Evolutionary conservation across 345 rosid species (phyloP), one percentile per base, ranked within the genome.

Genomic region (Eucalyptus cloeziana): DNA sequence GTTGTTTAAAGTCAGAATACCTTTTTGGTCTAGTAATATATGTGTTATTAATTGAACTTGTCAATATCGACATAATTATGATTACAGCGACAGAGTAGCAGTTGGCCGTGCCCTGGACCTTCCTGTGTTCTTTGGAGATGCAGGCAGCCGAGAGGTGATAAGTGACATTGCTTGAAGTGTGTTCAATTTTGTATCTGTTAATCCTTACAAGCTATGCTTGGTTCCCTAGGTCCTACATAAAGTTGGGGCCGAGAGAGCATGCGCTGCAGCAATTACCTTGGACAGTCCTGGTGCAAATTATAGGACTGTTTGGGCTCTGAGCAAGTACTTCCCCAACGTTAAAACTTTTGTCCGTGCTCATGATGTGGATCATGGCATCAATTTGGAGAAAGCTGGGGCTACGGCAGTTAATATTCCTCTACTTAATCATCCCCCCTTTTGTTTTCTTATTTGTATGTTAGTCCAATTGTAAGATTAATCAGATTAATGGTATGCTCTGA

Each of bases 251-350:
- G 98, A 93, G 89, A 96, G 99, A 93, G 99, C 99, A 5, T 96
- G 99, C 90, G 98, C 99, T 87, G 99, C 99, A 17, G 99, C 98
- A 90, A 93, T 97, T 89, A 96, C 99, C 87, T 91, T 97, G 91
- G 99, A 97, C 91, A 91, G 98, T 88, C 99, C 99, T 58, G 99
- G 99, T 92, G 99, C 99, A 92, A 97, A 97, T 90, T 97, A 96
- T 93, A 95, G 99, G 94, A 95, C 99, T 92, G 99, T 97, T 60
- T 97, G 99, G 99, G 99, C 99, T 89, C 92, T 97, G 91, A 97
- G 93, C 98, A 97, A 97, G 96, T 93, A 96, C 89, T 97, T 95
- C 91, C 99, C 99, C 69, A 96, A 97, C 30, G 98, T 96, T 90
- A 97, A 96, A 89, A 97, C 99, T 76, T 97, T 95, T 91, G 99